Evolutionary conservation across 2,329 filamentous ascomycete genomes (phyloP).

Genomic region (Aurifilum marmelostoma): DNA sequence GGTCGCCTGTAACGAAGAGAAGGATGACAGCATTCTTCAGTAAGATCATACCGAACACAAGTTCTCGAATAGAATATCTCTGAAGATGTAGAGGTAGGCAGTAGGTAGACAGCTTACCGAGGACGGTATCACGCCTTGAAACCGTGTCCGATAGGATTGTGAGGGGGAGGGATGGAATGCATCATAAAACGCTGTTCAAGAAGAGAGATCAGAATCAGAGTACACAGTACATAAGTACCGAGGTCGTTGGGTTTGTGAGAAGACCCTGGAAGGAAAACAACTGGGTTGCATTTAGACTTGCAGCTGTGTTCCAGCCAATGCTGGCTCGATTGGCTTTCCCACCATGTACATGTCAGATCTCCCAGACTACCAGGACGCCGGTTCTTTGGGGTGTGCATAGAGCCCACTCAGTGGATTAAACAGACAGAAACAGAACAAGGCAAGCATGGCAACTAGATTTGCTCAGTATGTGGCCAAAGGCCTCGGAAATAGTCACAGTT

Average conservation of each 20-base stretch:
- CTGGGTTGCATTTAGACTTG: constrained; percentile 17
- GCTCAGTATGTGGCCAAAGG: not conserved
- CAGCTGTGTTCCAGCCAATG: constrained; percentile 7
- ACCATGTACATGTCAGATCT: not conserved
- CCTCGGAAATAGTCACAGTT: no score
- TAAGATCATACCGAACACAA: not conserved
- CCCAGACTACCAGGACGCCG: not conserved
- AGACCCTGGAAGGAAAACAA: constrained; percentile 1
- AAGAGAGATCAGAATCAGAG: not conserved
- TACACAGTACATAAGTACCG: not conserved
- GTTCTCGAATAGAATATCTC: not conserved
- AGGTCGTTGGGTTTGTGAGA: not conserved
- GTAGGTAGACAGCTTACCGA: not conserved
- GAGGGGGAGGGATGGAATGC: not conserved
- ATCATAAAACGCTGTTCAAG: not conserved
- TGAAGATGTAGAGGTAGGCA: not conserved
- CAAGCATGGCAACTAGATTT: not conserved
- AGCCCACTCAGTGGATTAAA: not conserved
- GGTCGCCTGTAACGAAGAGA: not conserved
- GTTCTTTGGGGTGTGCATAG: not conserved
- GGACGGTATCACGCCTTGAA: not conserved
- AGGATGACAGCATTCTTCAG: constrained; percentile 8
- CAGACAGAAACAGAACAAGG: not conserved
- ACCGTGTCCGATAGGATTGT: not conserved
- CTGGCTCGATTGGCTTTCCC: constrained; percentile 3